phyloP scores from a whole-genome alignment of 2,329 filamentous ascomycete species.

The Stromatinia cepivora region DNA sequence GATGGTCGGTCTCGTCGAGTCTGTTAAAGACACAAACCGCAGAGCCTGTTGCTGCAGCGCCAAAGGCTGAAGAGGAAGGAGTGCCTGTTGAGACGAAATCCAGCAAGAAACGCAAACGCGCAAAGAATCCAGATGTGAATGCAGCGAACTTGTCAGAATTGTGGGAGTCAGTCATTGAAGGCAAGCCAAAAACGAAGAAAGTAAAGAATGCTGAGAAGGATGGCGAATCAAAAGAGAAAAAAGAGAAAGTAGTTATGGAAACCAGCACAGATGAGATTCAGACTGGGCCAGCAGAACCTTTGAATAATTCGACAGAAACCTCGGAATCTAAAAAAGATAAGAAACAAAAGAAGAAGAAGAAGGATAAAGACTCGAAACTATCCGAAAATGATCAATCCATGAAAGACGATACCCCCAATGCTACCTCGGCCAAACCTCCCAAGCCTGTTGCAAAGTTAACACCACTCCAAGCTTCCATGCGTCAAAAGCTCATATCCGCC shows the following conservation, averaged over 20 bases:
- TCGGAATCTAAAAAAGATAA: constrained; percentile 35
- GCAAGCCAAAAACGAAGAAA: constrained; percentile 46
- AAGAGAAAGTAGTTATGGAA: constrained; percentile 32
- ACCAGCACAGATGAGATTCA: constrained; percentile 38
- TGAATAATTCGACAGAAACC: constrained; percentile 25
- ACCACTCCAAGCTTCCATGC: constrained; percentile 90
- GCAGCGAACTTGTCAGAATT: constrained; percentile 72
- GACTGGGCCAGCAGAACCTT: constrained; percentile 25
- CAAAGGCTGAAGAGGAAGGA: constrained; percentile 31
- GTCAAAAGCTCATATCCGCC: constrained; percentile 88
- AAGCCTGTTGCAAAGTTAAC: constrained; percentile 65
- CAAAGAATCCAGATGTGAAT: constrained; percentile 60
- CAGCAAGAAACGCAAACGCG: constrained; percentile 53
- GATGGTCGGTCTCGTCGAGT: constrained; percentile 80
- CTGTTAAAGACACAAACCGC: constrained; percentile 66
- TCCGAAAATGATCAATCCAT: constrained; percentile 1
- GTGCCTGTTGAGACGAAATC: constrained; percentile 35
- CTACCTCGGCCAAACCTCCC: constrained; percentile 34
- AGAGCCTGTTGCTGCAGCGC: constrained; percentile 22
- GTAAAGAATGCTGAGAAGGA: constrained; percentile 30
- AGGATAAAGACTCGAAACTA: constrained; percentile 28
- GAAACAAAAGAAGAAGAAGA: constrained; percentile 43
- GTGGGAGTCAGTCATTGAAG: constrained; percentile 78
- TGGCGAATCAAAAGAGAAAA: constrained; percentile 36
- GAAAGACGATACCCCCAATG: neutral